These are phyloP conservation scores for Lecanicillium sp. DNA, from an alignment of 2,329 filamentous ascomycete species.

Conservation along the genomic window DNA sequence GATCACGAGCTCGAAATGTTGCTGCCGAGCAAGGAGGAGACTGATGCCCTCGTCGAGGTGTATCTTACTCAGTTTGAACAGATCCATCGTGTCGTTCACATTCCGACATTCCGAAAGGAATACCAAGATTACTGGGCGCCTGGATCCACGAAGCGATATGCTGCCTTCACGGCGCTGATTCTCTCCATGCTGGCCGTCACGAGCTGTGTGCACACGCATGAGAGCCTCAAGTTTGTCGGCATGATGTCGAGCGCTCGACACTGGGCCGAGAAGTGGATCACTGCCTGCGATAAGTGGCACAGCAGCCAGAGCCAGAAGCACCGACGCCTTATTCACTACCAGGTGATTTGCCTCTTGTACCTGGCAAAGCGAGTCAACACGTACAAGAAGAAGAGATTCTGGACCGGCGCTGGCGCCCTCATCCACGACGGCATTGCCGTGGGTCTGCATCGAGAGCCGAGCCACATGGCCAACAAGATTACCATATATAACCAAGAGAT, in stretches of 20 bases:
- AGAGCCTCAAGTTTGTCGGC: constrained; percentile 46
- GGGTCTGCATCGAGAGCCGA: constrained; percentile 52
- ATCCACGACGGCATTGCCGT: constrained; percentile 51
- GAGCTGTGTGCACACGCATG: constrained; percentile 46
- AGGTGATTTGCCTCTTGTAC: constrained; percentile 52
- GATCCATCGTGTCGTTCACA: constrained; percentile 50
- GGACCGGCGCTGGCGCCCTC: constrained; percentile 48
- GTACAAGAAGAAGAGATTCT: constrained; percentile 58
- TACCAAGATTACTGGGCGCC: constrained; percentile 49
- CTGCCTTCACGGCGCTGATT: constrained; percentile 48
- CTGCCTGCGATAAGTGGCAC: constrained; percentile 47
- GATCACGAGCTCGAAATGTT: constrained; percentile 44
- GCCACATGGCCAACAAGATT: constrained; percentile 45
- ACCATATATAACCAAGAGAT: constrained; percentile 55
- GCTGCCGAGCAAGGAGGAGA: constrained; percentile 38
- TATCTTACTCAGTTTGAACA: constrained; percentile 50
- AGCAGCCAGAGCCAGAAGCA: constrained; percentile 53
- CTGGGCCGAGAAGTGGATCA: constrained; percentile 49
- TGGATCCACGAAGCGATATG: constrained; percentile 33
- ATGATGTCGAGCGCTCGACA: constrained; percentile 50
- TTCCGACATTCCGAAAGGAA: constrained; percentile 49
- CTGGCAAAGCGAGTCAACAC: constrained; percentile 55
- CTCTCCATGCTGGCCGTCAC: constrained; percentile 55
- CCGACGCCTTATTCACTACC: constrained; percentile 51
- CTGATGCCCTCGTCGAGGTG: constrained; percentile 39